Base-by-base conservation (phyloP, 768 basidiomycete species). In the Russula virescens region DNA sequence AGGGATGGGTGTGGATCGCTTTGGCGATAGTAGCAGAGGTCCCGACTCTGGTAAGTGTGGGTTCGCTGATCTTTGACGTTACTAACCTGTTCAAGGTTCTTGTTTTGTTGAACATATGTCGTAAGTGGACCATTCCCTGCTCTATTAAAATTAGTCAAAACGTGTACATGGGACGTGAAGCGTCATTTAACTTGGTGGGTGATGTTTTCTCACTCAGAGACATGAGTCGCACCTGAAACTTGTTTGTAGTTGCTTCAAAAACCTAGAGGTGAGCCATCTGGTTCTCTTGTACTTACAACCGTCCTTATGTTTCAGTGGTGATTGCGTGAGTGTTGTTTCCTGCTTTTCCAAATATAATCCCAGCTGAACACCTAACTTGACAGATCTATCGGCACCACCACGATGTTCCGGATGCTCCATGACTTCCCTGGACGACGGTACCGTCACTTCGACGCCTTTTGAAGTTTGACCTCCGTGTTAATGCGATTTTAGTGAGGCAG, bases 1-100 rank as follows among this genome's bases (percentile, higher is more conserved):
- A 62, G 61, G 61, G 61, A 28, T 62, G 61, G 55, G 50, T 46
- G 25, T 62, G 61, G 61, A 51, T 62, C 35, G 61, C 61, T 4
- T 28, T 62, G 55, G 61, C 55, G 0, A 55, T 62, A 19, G 61
- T 8, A 3, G 61, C 55, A 16, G 61, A 62, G 61, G 48, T 51
- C 23, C 61, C 61, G 21, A 51, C 55, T 38, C 49, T 62, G 14
- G 61, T 56, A 9, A 18, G 61, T 51, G 18, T 8, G 0, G 2
- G 31, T n/a, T 26, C 19, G 21, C 10, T 14, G 42, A 25, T 38
- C 6, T 6, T 28, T 11, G 5, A 25, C 31, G 8, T 14, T n/a
- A 25, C 42, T 62, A 56, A 16, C 23, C 38, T 2, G 5, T 16
- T 38, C 13, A 38, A 62, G 61, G 10, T 3, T 1, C 43, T 62